Evolutionary conservation across 805 yeast species (phyloP).

Genomic region (Candida corydali): DNA sequence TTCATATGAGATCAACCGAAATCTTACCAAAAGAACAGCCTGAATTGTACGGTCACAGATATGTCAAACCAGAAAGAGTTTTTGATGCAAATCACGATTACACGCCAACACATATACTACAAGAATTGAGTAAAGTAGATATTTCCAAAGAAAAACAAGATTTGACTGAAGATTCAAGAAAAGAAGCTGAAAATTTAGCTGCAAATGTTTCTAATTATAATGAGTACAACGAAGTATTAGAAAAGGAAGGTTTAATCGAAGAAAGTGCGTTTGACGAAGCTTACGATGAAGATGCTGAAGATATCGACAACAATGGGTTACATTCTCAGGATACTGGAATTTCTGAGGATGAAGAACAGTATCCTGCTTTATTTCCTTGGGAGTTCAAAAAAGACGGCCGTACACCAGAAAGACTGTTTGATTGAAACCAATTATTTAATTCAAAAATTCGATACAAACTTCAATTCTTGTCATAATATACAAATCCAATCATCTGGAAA

Average conservation of each 20-base stretch:
- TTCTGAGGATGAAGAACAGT: constrained; percentile 1
- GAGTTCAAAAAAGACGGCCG: constrained; percentile 18
- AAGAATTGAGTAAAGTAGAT: constrained; percentile 10
- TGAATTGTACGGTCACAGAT: constrained; percentile 11
- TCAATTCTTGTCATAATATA: no score
- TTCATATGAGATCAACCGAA: neutral
- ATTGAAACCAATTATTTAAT: constrained; percentile 10
- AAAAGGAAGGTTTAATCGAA: constrained; percentile 12
- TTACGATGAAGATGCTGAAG: constrained; percentile 10
- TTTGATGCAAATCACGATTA: constrained; percentile 26
- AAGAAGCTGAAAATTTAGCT: neutral
- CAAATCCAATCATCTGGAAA: no score
- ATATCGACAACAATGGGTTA: constrained; percentile 5
- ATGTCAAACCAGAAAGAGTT: constrained; percentile 25
- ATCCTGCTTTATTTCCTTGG: constrained; percentile 34
- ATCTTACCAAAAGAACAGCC: constrained; percentile 3
- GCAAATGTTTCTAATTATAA: constrained; percentile 4
- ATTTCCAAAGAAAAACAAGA: neutral
- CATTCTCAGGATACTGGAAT: constrained; percentile 8
- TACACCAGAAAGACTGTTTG: constrained; percentile 23
- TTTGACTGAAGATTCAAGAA: neutral
- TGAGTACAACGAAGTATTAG: constrained; percentile 11
- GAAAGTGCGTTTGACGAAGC: constrained; percentile 12
- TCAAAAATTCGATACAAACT: neutral
- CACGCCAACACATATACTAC: constrained; percentile 23